Evolutionary conservation across 2,329 filamentous ascomycete species (phyloP).

Genomic region (Colletotrichum lupini): DNA sequence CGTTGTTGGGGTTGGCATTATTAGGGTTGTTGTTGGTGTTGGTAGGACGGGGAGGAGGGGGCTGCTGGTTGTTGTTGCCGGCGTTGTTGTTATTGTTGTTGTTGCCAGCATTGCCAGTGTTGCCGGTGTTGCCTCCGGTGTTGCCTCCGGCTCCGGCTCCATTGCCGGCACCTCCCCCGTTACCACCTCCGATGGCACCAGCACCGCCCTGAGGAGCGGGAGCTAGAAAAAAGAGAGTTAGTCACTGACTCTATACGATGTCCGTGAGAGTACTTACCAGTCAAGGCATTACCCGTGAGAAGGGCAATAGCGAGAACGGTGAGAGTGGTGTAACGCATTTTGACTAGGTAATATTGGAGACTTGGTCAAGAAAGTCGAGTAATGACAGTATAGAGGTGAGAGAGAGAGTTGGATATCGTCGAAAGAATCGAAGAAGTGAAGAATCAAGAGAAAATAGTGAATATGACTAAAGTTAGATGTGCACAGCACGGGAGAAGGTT

Average conservation of each 20-base stretch:
- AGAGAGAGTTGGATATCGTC: background rate
- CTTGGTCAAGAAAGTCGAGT: background rate
- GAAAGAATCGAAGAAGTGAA: slow-evolving; percentile 10
- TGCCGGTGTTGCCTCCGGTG: background rate
- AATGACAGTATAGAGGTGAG: too few species aligned
- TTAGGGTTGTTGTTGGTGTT: slow-evolving; percentile 2
- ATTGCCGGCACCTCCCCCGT: background rate
- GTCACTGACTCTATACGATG: background rate
- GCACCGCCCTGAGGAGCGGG: slow-evolving; percentile 5
- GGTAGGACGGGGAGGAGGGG: background rate
- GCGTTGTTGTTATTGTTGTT: too few species aligned
- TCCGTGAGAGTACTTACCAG: background rate
- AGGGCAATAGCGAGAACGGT: slow-evolving; percentile 15
- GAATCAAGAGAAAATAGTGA: background rate
- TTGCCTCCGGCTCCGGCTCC: background rate
- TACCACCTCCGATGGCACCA: slow-evolving; percentile 3
- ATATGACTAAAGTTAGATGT: slow-evolving; percentile 3
- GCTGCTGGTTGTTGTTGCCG: background rate
- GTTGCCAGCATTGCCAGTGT: too few species aligned
- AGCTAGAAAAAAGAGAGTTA: background rate
- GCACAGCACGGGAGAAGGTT: slow-evolving; percentile 12
- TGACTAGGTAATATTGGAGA: slow-evolving; percentile 13
- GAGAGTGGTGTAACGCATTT: slow-evolving; percentile 13
- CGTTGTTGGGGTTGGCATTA: background rate
- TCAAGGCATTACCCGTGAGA: slow-evolving; percentile 11